phyloP scores from a whole-genome alignment of 129 eudicot genomes.

The Smallanthus sonchifolius region DNA sequence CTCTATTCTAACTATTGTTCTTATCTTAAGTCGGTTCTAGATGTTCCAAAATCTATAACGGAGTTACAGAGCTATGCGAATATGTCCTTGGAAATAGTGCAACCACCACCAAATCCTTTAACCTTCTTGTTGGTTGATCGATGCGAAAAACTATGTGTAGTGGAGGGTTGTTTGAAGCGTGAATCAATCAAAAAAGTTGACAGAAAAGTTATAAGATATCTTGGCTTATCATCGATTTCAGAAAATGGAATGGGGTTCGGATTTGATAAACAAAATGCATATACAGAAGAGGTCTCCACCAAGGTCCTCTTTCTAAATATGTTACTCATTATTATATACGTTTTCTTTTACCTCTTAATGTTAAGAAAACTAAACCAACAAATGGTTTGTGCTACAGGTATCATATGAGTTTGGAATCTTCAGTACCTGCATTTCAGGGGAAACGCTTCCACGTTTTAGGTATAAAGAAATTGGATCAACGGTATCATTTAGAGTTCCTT shows the following conservation, averaged over 20 bases:
- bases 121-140: no score
- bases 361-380: background rate
- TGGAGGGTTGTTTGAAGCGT: background rate
- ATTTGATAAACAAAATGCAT: no score
- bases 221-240: no score
- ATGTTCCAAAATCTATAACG: background rate
- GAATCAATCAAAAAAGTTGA: background rate
- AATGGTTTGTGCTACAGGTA: background rate
- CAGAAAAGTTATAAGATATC: background rate
- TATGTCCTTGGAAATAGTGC: background rate
- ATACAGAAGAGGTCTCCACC: no score
- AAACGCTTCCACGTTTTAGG: background rate
- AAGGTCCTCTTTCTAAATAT: no score
- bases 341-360: background rate
- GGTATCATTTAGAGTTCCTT: slow-evolving; percentile 1
- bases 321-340: no score
- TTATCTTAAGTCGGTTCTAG: background rate
- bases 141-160: background rate
- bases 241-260: no score
- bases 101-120: background rate
- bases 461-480: background rate
- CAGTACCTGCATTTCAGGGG: background rate
- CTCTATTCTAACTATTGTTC: background rate
- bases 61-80: fast-evolving
- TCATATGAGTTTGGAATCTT: slow-evolving; percentile 12